These are phyloP conservation scores for Zalaria sp. DNA, from an alignment of 2,329 filamentous ascomycete species.

Conservation along the genomic window DNA sequence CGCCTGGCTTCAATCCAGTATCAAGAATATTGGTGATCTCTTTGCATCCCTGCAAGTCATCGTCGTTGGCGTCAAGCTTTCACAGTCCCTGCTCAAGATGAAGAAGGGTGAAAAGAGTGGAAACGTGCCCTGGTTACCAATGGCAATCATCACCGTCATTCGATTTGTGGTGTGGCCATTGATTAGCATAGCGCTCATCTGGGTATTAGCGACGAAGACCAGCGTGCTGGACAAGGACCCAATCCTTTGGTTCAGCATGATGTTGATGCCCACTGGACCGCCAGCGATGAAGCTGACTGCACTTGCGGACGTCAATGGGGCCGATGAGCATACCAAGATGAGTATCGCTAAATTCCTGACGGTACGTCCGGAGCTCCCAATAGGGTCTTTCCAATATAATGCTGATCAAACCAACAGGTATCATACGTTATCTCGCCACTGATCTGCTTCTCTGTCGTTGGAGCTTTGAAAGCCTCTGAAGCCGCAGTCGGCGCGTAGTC, in stretches of 20 bases:
- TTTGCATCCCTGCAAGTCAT: slow-evolving; percentile 54
- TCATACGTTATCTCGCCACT: slow-evolving; percentile 28
- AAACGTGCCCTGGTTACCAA: slow-evolving; percentile 33
- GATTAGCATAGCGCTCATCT: slow-evolving; percentile 37
- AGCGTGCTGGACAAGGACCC: slow-evolving; percentile 40
- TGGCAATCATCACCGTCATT: slow-evolving; percentile 38
- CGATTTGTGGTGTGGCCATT: slow-evolving; percentile 49
- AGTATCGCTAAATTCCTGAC: slow-evolving; percentile 38
- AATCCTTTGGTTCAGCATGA: slow-evolving; percentile 52
- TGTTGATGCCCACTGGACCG: slow-evolving; percentile 44
- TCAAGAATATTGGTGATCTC: slow-evolving; percentile 48
- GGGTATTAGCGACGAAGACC: slow-evolving; percentile 39
- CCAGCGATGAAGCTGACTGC: slow-evolving; percentile 40
- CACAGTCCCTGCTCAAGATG: slow-evolving; percentile 35
- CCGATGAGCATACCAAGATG: slow-evolving; percentile 35
- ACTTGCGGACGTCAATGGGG: slow-evolving; percentile 34
- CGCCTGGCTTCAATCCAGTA: slow-evolving; percentile 49
- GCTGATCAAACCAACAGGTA: slow-evolving; percentile 14
- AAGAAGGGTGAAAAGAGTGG: slow-evolving; percentile 27
- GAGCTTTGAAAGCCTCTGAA: slow-evolving; percentile 24
- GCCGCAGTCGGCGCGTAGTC: slow-evolving; percentile 10
- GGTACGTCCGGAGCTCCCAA: slow-evolving; percentile 16
- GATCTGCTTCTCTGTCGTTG: slow-evolving; percentile 29
- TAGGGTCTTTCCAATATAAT: not conserved
- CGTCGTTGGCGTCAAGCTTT: slow-evolving; percentile 52